Conservation (phyloP, 257 asterid species). For the Lycium ferocissimum region DNA sequence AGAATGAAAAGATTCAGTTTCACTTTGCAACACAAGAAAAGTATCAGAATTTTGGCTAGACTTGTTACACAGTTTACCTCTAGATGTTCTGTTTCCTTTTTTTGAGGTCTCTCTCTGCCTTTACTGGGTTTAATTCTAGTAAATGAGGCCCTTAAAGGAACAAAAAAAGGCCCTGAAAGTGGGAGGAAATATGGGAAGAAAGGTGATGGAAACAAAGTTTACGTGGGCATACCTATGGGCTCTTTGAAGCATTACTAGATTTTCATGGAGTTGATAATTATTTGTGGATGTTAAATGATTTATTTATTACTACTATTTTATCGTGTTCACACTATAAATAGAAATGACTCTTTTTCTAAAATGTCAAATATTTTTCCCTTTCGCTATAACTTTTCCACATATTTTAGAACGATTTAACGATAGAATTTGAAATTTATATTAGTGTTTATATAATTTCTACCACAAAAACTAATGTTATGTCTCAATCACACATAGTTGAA, state of each 20-base stretch:
- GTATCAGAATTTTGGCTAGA: background rate
- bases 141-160: background rate
- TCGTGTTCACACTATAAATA: background rate
- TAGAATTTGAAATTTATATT: background rate
- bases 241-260: conserved; percentile 19
- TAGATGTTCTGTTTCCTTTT: background rate
- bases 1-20: background rate
- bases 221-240: background rate
- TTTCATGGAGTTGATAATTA: background rate
- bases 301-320: background rate
- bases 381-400: background rate
- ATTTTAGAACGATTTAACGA: background rate
- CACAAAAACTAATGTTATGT: background rate
- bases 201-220: conserved; percentile 10
- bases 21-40: background rate
- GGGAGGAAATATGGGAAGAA: background rate
- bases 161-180: background rate
- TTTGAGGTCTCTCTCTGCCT: background rate
- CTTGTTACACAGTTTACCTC: background rate
- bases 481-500: background rate
- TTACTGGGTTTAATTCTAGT: background rate
- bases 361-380: too few relatives aligned
- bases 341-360: too few relatives aligned
- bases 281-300: background rate
- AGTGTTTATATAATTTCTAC: background rate